Conservation (phyloP, 176 grass and related monocot species). For the Raddia guianensis region DNA sequence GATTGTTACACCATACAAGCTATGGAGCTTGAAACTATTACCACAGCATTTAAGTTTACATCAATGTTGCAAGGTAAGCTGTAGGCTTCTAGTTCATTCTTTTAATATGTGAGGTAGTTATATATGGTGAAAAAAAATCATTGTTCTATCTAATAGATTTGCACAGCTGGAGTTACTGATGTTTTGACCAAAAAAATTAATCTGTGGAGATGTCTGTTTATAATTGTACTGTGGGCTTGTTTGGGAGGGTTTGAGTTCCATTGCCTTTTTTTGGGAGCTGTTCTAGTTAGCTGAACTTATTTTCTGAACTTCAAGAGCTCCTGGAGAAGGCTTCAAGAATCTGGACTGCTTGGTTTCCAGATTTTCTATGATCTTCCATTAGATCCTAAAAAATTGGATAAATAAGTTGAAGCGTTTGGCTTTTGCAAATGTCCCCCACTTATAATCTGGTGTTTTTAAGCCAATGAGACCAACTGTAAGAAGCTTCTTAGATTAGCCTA, state of each 20-base stretch:
- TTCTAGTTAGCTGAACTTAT: too few relatives aligned
- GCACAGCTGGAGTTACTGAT: background rate
- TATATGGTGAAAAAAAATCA: background rate
- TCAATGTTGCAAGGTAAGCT: slow-evolving; percentile 89
- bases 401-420: too few relatives aligned
- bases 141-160: slow-evolving; percentile 23
- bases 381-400: too few relatives aligned
- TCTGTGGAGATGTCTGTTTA: background rate
- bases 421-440: too few relatives aligned
- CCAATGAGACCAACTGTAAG: background rate
- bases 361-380: too few relatives aligned
- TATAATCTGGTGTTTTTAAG: too few relatives aligned
- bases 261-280: background rate
- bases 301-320: too few relatives aligned
- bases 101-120: slow-evolving; percentile 5
- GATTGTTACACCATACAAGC: slow-evolving; percentile 93
- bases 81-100: slow-evolving; percentile 32
- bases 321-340: too few relatives aligned
- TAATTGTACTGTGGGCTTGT: background rate
- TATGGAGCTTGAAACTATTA: slow-evolving; percentile 80
- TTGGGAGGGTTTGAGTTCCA: background rate
- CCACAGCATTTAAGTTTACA: slow-evolving; percentile 69
- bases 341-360: too few relatives aligned
- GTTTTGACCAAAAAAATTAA: background rate
- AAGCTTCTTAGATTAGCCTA: background rate